A percentile compares a stretch with the other conserved stretches of the same genome.
Evolutionary conservation across 352 stramenopile species (phyloP).

Genomic region (Phytophthora sp.): DNA sequence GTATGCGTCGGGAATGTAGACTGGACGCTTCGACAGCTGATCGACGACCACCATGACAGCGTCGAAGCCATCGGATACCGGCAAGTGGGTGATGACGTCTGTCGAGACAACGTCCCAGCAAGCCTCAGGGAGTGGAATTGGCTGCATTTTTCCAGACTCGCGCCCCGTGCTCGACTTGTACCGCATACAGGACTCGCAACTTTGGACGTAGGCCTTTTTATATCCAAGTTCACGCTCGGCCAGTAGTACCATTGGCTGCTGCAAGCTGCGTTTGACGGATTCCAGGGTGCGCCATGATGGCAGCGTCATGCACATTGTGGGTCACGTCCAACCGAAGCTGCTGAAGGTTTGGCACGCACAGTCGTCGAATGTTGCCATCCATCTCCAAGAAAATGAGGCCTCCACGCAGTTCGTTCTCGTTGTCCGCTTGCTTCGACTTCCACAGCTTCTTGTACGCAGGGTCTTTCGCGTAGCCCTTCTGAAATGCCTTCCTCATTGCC

Average conservation of each 20-base stretch:
- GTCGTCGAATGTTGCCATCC: slow-evolving; percentile 1
- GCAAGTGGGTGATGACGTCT: slow-evolving; percentile 31
- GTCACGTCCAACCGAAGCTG: slow-evolving; percentile 9
- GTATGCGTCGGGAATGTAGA: slow-evolving; percentile 22
- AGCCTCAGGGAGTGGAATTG: slow-evolving; percentile 12
- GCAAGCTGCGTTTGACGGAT: slow-evolving; percentile 6
- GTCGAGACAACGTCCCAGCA: slow-evolving; percentile 39
- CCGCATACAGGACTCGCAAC: slow-evolving; percentile 30
- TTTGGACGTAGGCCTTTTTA: slow-evolving; percentile 25
- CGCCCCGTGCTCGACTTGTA: slow-evolving; percentile 30
- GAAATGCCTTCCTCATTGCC: slow-evolving; percentile 3
- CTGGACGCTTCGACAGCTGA: slow-evolving; percentile 32
- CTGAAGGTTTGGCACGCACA: slow-evolving; percentile 10
- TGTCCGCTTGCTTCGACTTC: not conserved
- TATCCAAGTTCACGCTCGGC: not conserved
- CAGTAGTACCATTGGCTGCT: slow-evolving; percentile 5
- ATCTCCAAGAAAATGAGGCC: slow-evolving; percentile 14
- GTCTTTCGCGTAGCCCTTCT: slow-evolving; percentile 1
- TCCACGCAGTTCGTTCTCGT: not conserved
- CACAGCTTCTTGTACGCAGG: not conserved
- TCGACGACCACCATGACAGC: slow-evolving; percentile 23
- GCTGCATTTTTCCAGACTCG: slow-evolving; percentile 25
- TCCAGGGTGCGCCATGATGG: slow-evolving; percentile 8
- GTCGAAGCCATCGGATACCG: slow-evolving; percentile 2
- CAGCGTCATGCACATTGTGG: slow-evolving; percentile 15